Conservation (phyloP, 2,329 filamentous ascomycete species). For the Trichoderma atrobrunneum region DNA sequence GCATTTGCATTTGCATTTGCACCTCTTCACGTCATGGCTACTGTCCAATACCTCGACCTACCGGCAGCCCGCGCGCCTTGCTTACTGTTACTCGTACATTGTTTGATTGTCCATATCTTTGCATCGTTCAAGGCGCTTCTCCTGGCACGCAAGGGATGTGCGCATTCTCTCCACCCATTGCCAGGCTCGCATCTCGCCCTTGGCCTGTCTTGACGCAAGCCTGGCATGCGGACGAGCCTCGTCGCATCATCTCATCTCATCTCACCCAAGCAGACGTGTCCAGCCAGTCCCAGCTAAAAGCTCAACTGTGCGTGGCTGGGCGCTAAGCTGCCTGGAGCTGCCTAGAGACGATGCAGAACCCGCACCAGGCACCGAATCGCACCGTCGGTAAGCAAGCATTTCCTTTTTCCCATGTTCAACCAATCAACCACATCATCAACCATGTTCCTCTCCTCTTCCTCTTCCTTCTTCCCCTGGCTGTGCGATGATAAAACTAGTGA, state of each 20-base stretch:
- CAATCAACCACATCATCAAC: not conserved
- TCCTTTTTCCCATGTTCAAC: not conserved
- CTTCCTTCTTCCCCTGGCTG: not conserved
- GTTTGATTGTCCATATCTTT: not conserved
- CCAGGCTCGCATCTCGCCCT: constrained; percentile 3
- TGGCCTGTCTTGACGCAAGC: constrained; percentile 11
- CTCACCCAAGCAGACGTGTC: not conserved
- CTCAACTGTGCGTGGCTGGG: not conserved
- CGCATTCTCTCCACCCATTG: constrained; percentile 5
- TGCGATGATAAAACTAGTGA: constrained; percentile 41
- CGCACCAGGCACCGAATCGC: constrained; percentile 2
- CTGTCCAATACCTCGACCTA: not conserved
- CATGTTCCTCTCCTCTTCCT: too few relatives aligned
- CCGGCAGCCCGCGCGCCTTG: not conserved
- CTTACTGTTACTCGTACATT: not conserved
- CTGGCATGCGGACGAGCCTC: not conserved
- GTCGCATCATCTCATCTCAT: not conserved
- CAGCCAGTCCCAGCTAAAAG: not conserved
- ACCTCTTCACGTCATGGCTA: not conserved
- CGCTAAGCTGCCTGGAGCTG: constrained; percentile 8
- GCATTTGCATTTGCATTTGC: not conserved
- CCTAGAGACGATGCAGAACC: constrained; percentile 2
- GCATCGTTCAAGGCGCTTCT: not conserved
- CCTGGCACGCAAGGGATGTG: constrained; percentile 19
- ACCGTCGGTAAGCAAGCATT: not conserved